Evolutionary conservation across 768 basidiomycete species (phyloP).

Genomic region (Nevesoporus exiguus): DNA sequence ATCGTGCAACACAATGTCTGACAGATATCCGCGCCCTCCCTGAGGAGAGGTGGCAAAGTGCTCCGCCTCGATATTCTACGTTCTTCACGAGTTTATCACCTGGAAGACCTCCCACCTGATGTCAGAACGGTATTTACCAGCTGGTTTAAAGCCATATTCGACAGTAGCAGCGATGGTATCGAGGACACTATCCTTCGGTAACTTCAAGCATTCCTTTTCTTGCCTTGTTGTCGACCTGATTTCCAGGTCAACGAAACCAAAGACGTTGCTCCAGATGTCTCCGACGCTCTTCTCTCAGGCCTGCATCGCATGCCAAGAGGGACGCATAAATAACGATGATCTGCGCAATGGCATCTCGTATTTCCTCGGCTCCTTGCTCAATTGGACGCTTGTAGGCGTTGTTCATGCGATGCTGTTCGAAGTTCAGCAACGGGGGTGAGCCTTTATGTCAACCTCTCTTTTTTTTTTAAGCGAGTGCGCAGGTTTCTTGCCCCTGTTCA

Average conservation of each 20-base stretch:
- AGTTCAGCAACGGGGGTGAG: constrained; percentile 54
- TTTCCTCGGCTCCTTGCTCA: constrained; percentile 67
- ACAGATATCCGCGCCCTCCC: constrained; percentile 49
- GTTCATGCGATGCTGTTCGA: constrained; percentile 61
- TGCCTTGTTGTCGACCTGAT: background rate
- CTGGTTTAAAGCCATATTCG: constrained; percentile 81
- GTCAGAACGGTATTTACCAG: constrained; percentile 44
- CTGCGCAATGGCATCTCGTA: constrained; percentile 75
- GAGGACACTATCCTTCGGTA: constrained; percentile 75
- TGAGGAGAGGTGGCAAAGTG: constrained; percentile 44
- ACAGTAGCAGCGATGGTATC: constrained; percentile 73
- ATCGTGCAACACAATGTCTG: constrained; percentile 1
- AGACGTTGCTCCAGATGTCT: constrained; percentile 61
- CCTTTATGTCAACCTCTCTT: background rate
- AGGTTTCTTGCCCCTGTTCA: constrained; percentile 51
- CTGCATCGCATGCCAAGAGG: constrained; percentile 42
- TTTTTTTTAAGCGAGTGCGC: background rate
- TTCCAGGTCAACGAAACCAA: constrained; percentile 67
- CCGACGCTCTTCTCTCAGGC: constrained; percentile 66
- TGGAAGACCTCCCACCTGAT: constrained; percentile 41
- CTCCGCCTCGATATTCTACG: constrained; percentile 51
- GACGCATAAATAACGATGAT: constrained; percentile 63
- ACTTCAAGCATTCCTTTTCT: background rate
- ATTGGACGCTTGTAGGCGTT: constrained; percentile 78
- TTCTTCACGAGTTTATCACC: constrained; percentile 42